These are phyloP conservation scores for Aspergillus fijiensis DNA, from an alignment of 2,329 filamentous ascomycete species.

Conservation along the genomic window DNA sequence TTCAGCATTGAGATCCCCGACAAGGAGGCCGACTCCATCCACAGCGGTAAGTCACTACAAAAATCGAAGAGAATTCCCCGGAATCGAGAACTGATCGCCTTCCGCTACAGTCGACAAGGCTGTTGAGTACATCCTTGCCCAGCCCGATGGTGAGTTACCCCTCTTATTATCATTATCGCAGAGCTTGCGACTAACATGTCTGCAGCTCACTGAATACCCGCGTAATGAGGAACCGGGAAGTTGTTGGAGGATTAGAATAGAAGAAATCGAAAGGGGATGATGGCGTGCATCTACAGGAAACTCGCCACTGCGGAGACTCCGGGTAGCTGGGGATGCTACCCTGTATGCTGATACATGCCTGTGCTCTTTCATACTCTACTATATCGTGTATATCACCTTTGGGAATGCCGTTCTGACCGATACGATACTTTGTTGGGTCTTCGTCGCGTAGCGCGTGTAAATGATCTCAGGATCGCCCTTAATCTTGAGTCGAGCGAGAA, in stretches of 20 bases:
- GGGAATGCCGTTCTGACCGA: slow-evolving; percentile 34
- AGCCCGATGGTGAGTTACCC: slow-evolving; percentile 78
- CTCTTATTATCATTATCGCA: not conserved
- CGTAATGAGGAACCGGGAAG: slow-evolving; percentile 27
- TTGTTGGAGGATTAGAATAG: slow-evolving; percentile 32
- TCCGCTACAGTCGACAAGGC: slow-evolving; percentile 76
- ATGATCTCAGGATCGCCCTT: not conserved
- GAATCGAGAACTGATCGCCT: slow-evolving; percentile 19
- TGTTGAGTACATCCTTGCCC: slow-evolving; percentile 87
- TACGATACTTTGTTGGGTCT: not conserved
- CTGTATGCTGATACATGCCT: slow-evolving; percentile 41
- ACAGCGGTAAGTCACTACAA: slow-evolving; percentile 69
- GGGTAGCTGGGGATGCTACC: slow-evolving; percentile 27
- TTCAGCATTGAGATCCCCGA: slow-evolving; percentile 97
- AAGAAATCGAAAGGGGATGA: slow-evolving; percentile 33
- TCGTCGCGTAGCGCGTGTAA: not conserved
- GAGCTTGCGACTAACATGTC: slow-evolving; percentile 18
- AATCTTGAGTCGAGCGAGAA: not conserved
- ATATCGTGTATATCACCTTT: slow-evolving; percentile 47
- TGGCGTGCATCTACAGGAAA: slow-evolving; percentile 28
- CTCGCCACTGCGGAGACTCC: slow-evolving; percentile 32
- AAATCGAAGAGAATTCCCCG: not conserved
- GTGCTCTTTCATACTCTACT: slow-evolving; percentile 34
- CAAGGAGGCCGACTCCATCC: slow-evolving; percentile 92
- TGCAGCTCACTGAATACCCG: slow-evolving; percentile 38